These are phyloP conservation scores for Solanum corneliomulleri DNA, from an alignment of 257 asterid species.

Conservation along the genomic window DNA sequence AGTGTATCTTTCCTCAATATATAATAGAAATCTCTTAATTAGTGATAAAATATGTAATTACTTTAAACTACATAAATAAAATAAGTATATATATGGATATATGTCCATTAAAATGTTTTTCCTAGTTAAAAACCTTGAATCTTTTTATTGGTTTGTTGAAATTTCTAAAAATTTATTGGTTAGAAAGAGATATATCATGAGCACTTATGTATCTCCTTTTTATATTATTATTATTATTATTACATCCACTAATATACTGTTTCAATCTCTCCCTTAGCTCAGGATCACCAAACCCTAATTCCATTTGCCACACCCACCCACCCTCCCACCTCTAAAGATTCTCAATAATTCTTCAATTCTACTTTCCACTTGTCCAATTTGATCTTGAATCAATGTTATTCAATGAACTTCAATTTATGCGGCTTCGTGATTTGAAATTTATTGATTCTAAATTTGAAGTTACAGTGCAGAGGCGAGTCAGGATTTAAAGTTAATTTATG, in stretches of 20 bases:
- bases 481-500: background rate
- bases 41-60: rapidly evolving
- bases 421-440: background rate
- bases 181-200: background rate
- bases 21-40: too few relatives aligned
- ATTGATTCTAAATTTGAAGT: background rate
- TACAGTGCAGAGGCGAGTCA: rapidly evolving
- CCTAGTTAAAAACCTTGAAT: background rate
- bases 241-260: slow-evolving; percentile 15
- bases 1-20: too few relatives aligned
- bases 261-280: slow-evolving; percentile 6
- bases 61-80: too few relatives aligned
- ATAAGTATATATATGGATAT: too few relatives aligned
- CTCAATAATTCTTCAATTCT: background rate
- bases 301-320: background rate
- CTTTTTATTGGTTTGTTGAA: background rate
- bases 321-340: background rate
- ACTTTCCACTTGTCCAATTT: background rate
- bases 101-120: too few relatives aligned
- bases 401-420: background rate
- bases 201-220: background rate
- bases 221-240: background rate
- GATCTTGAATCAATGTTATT: background rate
- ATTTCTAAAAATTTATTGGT: background rate
- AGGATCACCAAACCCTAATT: slow-evolving; percentile 8